Conservation (phyloP, 2,329 filamentous ascomycete species). For the Alternaria rosae region DNA sequence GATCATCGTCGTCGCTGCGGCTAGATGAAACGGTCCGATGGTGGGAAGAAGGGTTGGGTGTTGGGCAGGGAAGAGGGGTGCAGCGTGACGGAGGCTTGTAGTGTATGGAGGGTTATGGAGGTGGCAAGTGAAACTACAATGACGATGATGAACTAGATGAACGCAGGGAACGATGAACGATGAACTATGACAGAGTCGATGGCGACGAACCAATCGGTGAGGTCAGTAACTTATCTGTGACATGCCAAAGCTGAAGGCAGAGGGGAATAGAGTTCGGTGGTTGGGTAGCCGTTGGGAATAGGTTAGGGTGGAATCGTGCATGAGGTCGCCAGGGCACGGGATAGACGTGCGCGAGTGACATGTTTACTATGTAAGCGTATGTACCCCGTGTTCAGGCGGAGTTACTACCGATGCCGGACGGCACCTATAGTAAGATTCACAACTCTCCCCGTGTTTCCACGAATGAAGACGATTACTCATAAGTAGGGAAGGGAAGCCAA, state of each 20-base stretch:
- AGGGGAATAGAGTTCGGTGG: neutral
- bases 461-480: neutral
- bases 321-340: neutral
- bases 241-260: neutral
- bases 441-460: neutral
- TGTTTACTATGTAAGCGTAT: neutral
- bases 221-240: no score
- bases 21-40: neutral
- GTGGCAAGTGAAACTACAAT: neutral
- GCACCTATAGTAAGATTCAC: neutral
- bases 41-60: neutral
- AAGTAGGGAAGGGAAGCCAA: neutral
- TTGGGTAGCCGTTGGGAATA: neutral
- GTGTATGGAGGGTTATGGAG: no score
- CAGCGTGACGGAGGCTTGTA: no score
- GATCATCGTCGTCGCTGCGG: neutral
- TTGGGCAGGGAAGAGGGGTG: neutral
- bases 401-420: neutral
- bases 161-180: neutral
- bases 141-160: neutral
- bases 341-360: neutral
- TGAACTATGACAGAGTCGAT: neutral
- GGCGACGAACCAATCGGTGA: neutral
- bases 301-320: neutral
- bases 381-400: neutral